Evolutionary conservation across 176 grass and related monocot species (phyloP), one percentile per base, ranked within the genome.

Genomic region (Oryza officinalis): DNA sequence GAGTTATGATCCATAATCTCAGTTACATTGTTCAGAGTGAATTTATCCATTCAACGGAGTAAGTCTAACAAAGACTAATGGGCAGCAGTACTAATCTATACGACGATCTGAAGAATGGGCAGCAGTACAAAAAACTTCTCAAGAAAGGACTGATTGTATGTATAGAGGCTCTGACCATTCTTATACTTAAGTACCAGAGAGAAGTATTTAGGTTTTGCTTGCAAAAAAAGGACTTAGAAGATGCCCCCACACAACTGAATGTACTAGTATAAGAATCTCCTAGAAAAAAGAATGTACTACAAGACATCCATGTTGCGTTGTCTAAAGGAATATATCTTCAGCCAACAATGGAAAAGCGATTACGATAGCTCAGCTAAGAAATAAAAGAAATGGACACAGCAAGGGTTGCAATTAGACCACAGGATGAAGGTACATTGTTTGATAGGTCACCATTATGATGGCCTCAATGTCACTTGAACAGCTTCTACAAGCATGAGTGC

Each of bases 301-400:
- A 40, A 12, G 45, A 32, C 64, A 25, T 57, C 26, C 52, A 6
- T 45, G 57, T 23, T 81, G 15, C 26, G 32, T 57, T 81, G 30
- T 14, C 66, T 25, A 72, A 43, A 78, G 45, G 6, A 54, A 64
- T 32, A 2, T 4, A 81, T 80, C 20, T 63, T 76, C 20, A 8
- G 13, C 40, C 25, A 7, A 49, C 25, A 7, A 49, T 26, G 43
- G 7, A 43, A 75, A 41, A 67, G 2, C 23, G 54, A 30, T 4
- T 81, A 72, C 10, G 71, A 63, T 60, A 46, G 52, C 32, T 82
- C 72, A 38, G 23, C 15, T 4, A 80, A 61, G 22, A 33, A 74
- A 30, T 3, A 75, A 65, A 30, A 25, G 41, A 68, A 78, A 30
- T 7, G 18, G 14, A 6, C 52, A 57, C 5, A 9, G 6, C 52